Evolutionary conservation across 495 filamentous ascomycete genomes (phyloP), one percentile per base, ranked within the genome.

Genomic region (Penicillium parvum): DNA sequence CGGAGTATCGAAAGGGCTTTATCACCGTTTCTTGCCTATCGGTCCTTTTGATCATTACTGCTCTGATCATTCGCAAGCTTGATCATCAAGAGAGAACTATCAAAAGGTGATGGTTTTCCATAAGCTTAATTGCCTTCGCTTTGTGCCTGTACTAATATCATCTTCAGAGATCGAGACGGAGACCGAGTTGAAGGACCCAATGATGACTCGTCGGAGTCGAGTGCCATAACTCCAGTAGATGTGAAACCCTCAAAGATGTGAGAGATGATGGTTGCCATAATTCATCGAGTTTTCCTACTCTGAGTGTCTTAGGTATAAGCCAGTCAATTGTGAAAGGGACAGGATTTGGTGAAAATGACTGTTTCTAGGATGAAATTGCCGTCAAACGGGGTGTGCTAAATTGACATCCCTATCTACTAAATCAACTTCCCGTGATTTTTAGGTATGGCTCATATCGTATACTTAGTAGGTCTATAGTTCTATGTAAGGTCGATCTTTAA

Each of bases 1-100:
- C 72, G 0, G 25, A 65, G 40, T 75, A 74, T 32, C 63, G 56
- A 15, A 76, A 74, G 37, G 73, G 72, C 0, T 76, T 62, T 32
- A 73, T 74, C 19, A 68, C 72, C 0, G 50, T 65, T 1, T 55
- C 59, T 19, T 49, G 56, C 23, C 40, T 73, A 36, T 66, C 66
- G 0, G 40, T 57, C 1, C 19, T 62, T 14, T 26, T 72, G 35
- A 66, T 72, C 17, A 37, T 50, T 1, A 61, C 47, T 8, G 39
- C 64, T 23, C 52, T 63, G 7, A 22, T 46, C 7, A 48, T 60
- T 14, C 35, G 56, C 26, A 43, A 44, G 16, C 48, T 79, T 17
- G 69, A 80, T 32, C 43, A 58, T 23, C 49, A 60, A 14, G 73
- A 76, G 40, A 55, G 47, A n/a, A 33, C 34, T 10, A 37, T 23